Base-by-base conservation (phyloP, 2,329 filamentous ascomycete genomes). In the Aureobasidium musti region DNA sequence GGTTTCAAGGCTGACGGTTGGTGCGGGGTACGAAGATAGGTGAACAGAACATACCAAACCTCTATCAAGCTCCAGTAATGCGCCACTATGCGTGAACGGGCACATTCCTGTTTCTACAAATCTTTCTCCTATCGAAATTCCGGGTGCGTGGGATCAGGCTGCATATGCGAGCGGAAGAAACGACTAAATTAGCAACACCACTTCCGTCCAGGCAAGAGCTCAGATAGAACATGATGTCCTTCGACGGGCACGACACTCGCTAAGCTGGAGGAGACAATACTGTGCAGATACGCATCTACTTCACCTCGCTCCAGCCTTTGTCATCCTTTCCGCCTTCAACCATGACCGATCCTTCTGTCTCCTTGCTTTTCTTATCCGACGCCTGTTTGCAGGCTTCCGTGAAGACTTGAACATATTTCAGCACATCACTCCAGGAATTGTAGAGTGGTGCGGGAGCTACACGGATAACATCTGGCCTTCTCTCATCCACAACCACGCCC, bases 401-500 rank as follows among this genome's bases (percentile, higher is more conserved):
- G 71, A 88, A 87, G 17, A 86, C 77, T 37, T 77, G 76, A 61
- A 80, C 82, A 73, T 91, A 91, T 19, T 78, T 75, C 79, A 79
- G 87, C 7, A 92, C 87, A 72, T 97, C 92, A 67, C 83, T 82
- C 74, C 91, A 96, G 0, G 85, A 87, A 73, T 94, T 94, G 78
- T 96, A 97, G 70, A 97, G 76, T 10, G 92, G 92, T 49, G 90
- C 89, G 1, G 93, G 92, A 1, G 92, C 91, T 1, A 96, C 87
- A 1, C 92, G 82, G 60, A 97, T 88, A 19, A 97, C 92, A 74
- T 93, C 88, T 1, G 93, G 92, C 76, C 91, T 91, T 67, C 92
- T 82, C 82, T 95, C 90, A 74, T 97, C 92, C 43, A 91, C 87
- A 0, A 96, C 84, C 2, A 95, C 87, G 1, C 89, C 90, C 1